A percentile compares a stretch with the other conserved stretches of the same genome.
Conservation (phyloP, 2,329 filamentous ascomycete species). For the Aotearoamyces nothofagi region DNA sequence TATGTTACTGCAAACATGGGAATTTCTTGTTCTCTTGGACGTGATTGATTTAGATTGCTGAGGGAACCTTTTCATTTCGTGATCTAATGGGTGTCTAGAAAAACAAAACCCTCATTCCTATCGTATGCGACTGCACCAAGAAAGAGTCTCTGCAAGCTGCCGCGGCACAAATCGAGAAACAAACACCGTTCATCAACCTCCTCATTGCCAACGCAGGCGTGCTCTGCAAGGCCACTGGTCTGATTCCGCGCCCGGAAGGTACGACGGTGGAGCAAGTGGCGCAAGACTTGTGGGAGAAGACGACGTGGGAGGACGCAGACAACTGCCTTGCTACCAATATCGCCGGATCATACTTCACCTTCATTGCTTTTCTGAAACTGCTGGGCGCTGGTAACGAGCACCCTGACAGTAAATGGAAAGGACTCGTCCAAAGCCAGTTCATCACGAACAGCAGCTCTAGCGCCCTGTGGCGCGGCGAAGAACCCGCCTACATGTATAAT, state of each 20-base stretch:
- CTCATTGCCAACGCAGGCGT: slow-evolving; percentile 40
- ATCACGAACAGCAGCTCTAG: slow-evolving; percentile 17
- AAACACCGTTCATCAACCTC: slow-evolving; percentile 42
- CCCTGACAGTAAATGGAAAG: too few species aligned
- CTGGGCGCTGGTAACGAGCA: slow-evolving; percentile 38
- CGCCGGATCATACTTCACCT: slow-evolving; percentile 45
- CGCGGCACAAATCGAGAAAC: slow-evolving; percentile 33
- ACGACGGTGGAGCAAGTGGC: slow-evolving; percentile 27
- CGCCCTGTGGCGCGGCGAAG: slow-evolving; percentile 14
- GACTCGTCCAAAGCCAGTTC: slow-evolving; percentile 11
- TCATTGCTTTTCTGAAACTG: slow-evolving; percentile 44
- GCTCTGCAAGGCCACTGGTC: too few species aligned
- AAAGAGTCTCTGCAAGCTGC: slow-evolving; percentile 41
- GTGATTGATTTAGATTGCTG: too few species aligned
- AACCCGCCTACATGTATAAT: slow-evolving; percentile 19
- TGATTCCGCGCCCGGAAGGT: slow-evolving; percentile 27
- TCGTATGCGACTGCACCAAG: slow-evolving; percentile 45
- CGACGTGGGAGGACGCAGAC: slow-evolving; percentile 51
- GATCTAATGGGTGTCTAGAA: too few species aligned
- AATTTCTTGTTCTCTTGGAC: slow-evolving; percentile 1
- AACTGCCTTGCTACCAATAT: slow-evolving; percentile 61
- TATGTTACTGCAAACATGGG: too few species aligned
- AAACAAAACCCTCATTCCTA: too few species aligned
- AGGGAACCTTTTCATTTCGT: too few species aligned
- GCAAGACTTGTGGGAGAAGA: slow-evolving; percentile 33